Base-by-base conservation (phyloP, 306 rosid genomes). In the Fagus sylvatica region DNA sequence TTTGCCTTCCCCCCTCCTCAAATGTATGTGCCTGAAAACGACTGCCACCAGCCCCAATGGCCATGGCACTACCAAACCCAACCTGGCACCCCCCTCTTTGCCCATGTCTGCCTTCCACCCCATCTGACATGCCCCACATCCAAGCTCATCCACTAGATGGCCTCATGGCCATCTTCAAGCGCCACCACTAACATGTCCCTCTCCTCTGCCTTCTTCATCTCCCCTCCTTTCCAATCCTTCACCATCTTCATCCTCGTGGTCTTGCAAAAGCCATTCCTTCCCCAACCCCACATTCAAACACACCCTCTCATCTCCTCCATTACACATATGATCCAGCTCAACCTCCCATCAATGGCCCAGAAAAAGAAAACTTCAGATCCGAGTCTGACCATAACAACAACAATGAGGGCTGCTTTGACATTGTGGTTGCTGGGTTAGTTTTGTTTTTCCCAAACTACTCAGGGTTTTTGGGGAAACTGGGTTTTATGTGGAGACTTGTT, bases 391-490 rank as follows among this genome's bases (percentile, higher is more conserved):
- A 22, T 22, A 22, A 22, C 28, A 22, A 22, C 28, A 22, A 6
- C 5, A 32, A 12, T 7, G 43, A 34, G 33, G 69, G 3, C 6
- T 48, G 39, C 1, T 75, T 75, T 3, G 80, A 56, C 15, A 87
- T 49, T 11, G 37, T 7, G 10, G 81, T 88, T 10, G 98, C 92
- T n/a, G 98, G 97, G 48, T 94, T 91, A 17, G 90, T 88, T 9
- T 54, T 91, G 73, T 94, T 94, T 75, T 94, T 94, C 66, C 98
- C 96, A 0, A 94, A 91, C 15, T 91, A 80, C 19, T 88, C 98
- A 0, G 7, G 94, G 0, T 89, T 91, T 43, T 33, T 89, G 74
- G 90, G 28, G 30, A 94, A 90, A 71, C 93, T 0, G 97, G 97
- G 81, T 90, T 94, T 39, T 94, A 90, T 12, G 75, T 94, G 9